These are phyloP conservation scores for Plantago ovata DNA, from an alignment of 257 asterid genomes.

Conservation along the genomic window DNA sequence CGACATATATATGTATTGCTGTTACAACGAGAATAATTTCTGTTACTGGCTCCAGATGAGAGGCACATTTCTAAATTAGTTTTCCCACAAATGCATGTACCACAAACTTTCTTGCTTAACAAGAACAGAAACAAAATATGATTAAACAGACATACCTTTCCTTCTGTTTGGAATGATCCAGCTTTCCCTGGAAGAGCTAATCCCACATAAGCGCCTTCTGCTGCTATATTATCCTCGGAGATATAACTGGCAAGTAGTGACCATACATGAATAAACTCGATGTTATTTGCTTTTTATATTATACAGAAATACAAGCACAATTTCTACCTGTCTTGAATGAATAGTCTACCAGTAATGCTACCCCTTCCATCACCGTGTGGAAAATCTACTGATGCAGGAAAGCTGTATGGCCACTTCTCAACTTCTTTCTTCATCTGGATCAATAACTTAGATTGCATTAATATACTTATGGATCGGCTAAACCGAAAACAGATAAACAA, in stretches of 20 bases:
- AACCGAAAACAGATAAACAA: not conserved
- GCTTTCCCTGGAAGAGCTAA: constrained; percentile 57
- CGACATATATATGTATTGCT: not conserved
- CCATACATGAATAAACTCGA: not conserved
- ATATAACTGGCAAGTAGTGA: constrained; percentile 28
- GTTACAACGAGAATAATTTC: not conserved
- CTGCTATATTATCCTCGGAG: constrained; percentile 31
- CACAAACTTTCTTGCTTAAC: not conserved
- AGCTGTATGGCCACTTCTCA: constrained; percentile 63
- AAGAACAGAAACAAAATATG: not conserved
- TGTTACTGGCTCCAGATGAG: not conserved
- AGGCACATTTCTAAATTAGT: not conserved
- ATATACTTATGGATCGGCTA: not conserved
- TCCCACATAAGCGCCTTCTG: constrained; percentile 55
- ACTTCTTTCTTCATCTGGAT: constrained; percentile 29
- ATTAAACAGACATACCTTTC: constrained; percentile 34
- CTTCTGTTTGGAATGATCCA: constrained; percentile 76
- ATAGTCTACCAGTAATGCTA: constrained; percentile 41
- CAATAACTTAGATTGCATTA: not conserved
- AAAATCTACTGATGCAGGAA: constrained; percentile 53
- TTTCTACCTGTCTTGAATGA: constrained; percentile 48
- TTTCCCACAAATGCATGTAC: not conserved
- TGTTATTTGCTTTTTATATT: not conserved
- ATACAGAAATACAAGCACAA: not conserved
- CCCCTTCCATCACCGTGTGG: constrained; percentile 50